A percentile compares a stretch with the other conserved stretches of the same genome.
phyloP scores from a whole-genome alignment of 2,329 filamentous ascomycete species.

The Waltergamsia citrina region DNA sequence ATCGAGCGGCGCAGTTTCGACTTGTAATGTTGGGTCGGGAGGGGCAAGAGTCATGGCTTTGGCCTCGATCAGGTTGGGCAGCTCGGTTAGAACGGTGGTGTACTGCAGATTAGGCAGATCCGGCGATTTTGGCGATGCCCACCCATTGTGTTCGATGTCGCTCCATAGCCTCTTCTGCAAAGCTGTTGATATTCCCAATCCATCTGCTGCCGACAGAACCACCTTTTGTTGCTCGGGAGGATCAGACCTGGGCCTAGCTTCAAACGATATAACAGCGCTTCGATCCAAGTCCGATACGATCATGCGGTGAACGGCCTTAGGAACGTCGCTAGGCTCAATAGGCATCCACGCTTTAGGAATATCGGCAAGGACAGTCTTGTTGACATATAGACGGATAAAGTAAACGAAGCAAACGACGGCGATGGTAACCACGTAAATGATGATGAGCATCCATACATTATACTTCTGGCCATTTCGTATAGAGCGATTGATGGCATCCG shows the following conservation, averaged over 20 bases:
- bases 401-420: constrained; percentile 69
- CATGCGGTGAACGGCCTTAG: constrained; percentile 63
- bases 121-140: constrained; percentile 69
- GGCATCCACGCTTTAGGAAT: constrained; percentile 87
- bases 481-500: constrained; percentile 72
- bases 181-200: constrained; percentile 24
- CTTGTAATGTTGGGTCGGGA: constrained; percentile 28
- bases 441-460: constrained; percentile 75
- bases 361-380: constrained; percentile 64
- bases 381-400: constrained; percentile 76
- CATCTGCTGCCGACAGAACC: constrained; percentile 17
- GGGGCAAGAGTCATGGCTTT: constrained; percentile 83
- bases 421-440: constrained; percentile 65
- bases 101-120: constrained; percentile 81
- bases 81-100: constrained; percentile 67
- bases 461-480: constrained; percentile 56
- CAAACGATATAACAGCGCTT: constrained; percentile 75
- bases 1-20: constrained; percentile 43
- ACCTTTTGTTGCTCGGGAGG: constrained; percentile 7
- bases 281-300: constrained; percentile 63
- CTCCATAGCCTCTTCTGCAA: constrained; percentile 48
- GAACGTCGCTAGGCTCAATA: constrained; percentile 75
- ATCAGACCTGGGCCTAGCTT: constrained; percentile 28
- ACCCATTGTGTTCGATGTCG: constrained; percentile 75
- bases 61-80: constrained; percentile 85